Evolutionary conservation across 352 stramenopile genomes (phyloP).

Genomic region (Globisporangium rhizosaccharum): DNA sequence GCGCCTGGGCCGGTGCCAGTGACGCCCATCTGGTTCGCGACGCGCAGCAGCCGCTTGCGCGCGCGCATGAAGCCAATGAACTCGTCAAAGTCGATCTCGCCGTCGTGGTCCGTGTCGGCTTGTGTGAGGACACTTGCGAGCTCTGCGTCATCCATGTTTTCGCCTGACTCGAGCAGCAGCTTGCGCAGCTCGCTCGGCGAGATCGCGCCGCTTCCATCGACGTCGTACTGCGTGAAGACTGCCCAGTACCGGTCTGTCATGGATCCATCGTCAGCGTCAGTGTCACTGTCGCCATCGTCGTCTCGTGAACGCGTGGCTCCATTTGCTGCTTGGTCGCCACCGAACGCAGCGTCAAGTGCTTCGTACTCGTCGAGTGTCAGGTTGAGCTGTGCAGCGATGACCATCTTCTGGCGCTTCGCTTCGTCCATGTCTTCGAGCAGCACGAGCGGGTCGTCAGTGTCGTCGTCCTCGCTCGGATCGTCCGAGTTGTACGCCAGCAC

Average conservation of each 20-base stretch:
- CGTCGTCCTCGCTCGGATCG: conserved; percentile 7
- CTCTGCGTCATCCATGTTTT: conserved; percentile 75
- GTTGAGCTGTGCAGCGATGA: conserved; percentile 56
- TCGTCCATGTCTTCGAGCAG: conserved; percentile 47
- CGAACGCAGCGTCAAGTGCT: conserved; percentile 53
- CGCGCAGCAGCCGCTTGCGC: conserved; percentile 61
- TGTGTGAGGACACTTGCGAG: conserved; percentile 57
- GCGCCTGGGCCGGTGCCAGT: conserved; percentile 24
- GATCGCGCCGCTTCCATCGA: conserved; percentile 72
- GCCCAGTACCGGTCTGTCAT: conserved; percentile 47
- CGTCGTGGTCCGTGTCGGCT: conserved; percentile 66
- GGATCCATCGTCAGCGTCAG: conserved; percentile 13
- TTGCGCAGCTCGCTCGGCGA: conserved; percentile 60
- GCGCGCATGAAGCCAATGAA: conserved; percentile 78
- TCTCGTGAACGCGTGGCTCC: conserved; percentile 5
- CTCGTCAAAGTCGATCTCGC: conserved; percentile 75
- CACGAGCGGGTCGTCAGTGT: conserved; percentile 4
- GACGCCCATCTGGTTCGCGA: conserved; percentile 63
- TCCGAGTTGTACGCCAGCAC: conserved; percentile 34
- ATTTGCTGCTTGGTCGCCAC: conserved; percentile 3
- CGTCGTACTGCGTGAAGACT: conserved; percentile 70
- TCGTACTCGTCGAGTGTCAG: conserved; percentile 70
- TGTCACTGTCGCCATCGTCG: conserved; percentile 4
- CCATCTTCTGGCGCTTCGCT: conserved; percentile 32
- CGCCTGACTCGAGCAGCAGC: conserved; percentile 49